Conservation (phyloP, 495 filamentous ascomycete genomes). For the Penicillium pulvis region DNA sequence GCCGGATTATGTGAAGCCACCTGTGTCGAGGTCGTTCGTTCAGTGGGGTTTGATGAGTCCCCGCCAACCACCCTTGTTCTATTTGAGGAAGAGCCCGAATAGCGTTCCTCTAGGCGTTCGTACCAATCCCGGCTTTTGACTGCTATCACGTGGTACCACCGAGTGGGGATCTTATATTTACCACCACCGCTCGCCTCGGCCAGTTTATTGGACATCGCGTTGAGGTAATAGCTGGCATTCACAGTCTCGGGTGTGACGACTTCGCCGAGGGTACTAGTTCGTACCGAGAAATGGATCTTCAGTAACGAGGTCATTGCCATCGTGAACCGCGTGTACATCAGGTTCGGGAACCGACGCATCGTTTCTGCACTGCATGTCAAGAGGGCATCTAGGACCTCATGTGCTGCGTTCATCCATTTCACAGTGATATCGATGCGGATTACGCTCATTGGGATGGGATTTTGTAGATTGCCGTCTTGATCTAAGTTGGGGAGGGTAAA, state of each 20-base stretch:
- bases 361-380: slow-evolving; percentile 40
- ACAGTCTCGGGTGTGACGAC: slow-evolving; percentile 44
- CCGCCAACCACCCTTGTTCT: background rate
- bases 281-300: slow-evolving; percentile 53
- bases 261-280: slow-evolving; percentile 44
- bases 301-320: slow-evolving; percentile 49
- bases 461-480: slow-evolving; percentile 25
- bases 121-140: slow-evolving; percentile 42
- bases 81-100: slow-evolving; percentile 9
- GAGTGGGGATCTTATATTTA: slow-evolving; percentile 41
- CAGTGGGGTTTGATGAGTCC: slow-evolving; percentile 8
- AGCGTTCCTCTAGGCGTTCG: slow-evolving; percentile 35
- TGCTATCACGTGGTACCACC: slow-evolving; percentile 41
- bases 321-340: slow-evolving; percentile 47
- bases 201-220: slow-evolving; percentile 39
- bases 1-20: slow-evolving; percentile 14
- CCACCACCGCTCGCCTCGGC: slow-evolving; percentile 40
- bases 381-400: slow-evolving; percentile 50
- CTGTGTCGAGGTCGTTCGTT: slow-evolving; percentile 12
- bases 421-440: slow-evolving; percentile 51
- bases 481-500: slow-evolving; percentile 44
- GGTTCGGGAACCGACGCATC: slow-evolving; percentile 48
- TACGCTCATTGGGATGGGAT: slow-evolving; percentile 37
- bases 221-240: slow-evolving; percentile 49
- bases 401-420: slow-evolving; percentile 51